Percentiles rank a stretch among this genome's conserved stretches.
Evolutionary conservation across 2,329 filamentous ascomycete species (phyloP).

Genomic region (Cordyceps tenuipes): DNA sequence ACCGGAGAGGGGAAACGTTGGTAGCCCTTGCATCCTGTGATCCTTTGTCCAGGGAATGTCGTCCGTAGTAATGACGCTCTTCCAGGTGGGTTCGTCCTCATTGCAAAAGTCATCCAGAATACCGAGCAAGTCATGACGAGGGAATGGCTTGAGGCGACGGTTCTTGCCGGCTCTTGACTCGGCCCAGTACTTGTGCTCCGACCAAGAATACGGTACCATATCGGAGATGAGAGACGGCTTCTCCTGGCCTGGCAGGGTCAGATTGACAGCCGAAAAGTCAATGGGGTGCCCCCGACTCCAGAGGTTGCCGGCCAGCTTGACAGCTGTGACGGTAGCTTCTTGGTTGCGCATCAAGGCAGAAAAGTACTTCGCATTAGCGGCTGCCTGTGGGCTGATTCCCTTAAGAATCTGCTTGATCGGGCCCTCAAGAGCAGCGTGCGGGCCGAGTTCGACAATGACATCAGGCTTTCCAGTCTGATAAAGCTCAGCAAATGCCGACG

Average conservation of each 20-base stretch:
- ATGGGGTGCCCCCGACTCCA: constrained; percentile 37
- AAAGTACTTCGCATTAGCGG: constrained; percentile 33
- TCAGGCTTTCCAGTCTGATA: constrained; percentile 20
- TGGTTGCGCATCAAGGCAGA: constrained; percentile 44
- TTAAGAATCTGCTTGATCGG: constrained; percentile 44
- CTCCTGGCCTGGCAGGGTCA: constrained; percentile 16
- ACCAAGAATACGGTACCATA: constrained; percentile 41
- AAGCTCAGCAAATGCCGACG: constrained; percentile 25
- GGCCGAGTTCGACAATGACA: constrained; percentile 38
- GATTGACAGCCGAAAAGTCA: constrained; percentile 39
- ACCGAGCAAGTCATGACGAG: constrained; percentile 39
- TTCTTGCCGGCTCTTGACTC: constrained; percentile 36
- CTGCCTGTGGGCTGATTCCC: constrained; percentile 31
- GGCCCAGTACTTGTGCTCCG: constrained; percentile 39
- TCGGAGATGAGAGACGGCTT: constrained; percentile 29
- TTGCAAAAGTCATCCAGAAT: constrained; percentile 34
- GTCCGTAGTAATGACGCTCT: constrained; percentile 37
- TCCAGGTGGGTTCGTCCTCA: constrained; percentile 39
- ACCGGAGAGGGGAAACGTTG: constrained; percentile 47
- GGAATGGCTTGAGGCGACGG: constrained; percentile 32
- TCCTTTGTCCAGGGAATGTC: constrained; percentile 50
- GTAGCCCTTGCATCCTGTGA: constrained; percentile 48
- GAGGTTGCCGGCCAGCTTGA: constrained; percentile 36
- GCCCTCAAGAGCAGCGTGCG: constrained; percentile 40
- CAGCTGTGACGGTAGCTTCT: constrained; percentile 35